Evolutionary conservation across 345 rosid species (phyloP).

Genomic region (Viola odorata): DNA sequence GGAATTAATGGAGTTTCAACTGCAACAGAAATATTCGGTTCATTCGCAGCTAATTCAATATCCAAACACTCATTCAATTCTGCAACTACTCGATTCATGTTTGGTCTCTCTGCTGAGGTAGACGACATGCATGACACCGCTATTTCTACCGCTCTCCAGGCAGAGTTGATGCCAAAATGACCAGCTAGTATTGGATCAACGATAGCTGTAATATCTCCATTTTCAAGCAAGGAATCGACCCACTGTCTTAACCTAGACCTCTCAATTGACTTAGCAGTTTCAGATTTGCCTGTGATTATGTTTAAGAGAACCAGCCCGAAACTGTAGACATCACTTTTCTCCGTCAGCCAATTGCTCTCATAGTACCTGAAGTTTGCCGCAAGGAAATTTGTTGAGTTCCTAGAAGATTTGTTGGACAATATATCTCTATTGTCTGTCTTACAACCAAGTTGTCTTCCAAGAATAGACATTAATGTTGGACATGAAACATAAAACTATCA

Average conservation of each 20-base stretch:
- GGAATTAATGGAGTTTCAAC: neutral
- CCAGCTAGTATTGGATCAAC: slow-evolving; percentile 16
- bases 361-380: slow-evolving; percentile 24
- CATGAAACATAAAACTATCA: no score
- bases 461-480: no score
- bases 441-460: no score
- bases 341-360: slow-evolving; percentile 29
- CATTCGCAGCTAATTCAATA: neutral
- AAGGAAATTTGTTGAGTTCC: no score
- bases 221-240: slow-evolving; percentile 10
- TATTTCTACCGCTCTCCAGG: slow-evolving; percentile 20
- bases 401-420: no score
- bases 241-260: slow-evolving; percentile 19
- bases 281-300: slow-evolving; percentile 35
- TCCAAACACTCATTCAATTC: slow-evolving; percentile 4
- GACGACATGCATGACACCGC: slow-evolving; percentile 6
- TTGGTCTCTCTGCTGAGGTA: slow-evolving; percentile 20
- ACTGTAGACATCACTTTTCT: slow-evolving; percentile 49
- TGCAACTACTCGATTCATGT: slow-evolving; percentile 17
- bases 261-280: slow-evolving; percentile 8
- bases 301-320: slow-evolving; percentile 41
- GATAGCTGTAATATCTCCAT: slow-evolving; percentile 22
- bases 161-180: slow-evolving; percentile 8
- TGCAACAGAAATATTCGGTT: neutral
- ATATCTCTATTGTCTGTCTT: no score